These are phyloP conservation scores for Lasiosphaeria miniovina DNA, from an alignment of 495 filamentous ascomycete genomes.

Conservation along the genomic window DNA sequence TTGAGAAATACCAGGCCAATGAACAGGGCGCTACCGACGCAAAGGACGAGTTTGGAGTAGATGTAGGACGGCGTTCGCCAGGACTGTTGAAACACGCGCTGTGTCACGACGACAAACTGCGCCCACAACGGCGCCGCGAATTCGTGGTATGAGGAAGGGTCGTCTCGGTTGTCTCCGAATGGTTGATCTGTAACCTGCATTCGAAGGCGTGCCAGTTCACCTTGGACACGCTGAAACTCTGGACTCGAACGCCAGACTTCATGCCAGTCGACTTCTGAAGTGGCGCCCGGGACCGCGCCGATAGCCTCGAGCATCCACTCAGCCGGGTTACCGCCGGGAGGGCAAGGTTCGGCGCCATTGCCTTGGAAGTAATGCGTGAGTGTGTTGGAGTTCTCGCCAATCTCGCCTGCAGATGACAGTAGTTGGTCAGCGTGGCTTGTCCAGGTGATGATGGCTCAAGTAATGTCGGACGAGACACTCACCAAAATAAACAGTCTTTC, in stretches of 20 bases:
- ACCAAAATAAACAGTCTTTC: conserved; percentile 82
- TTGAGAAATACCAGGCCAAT: conserved; percentile 88
- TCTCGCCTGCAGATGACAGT: conserved; percentile 61
- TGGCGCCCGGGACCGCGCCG: conserved; percentile 78
- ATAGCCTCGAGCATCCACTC: conserved; percentile 97
- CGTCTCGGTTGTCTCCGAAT: conserved; percentile 25
- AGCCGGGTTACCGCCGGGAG: conserved; percentile 74
- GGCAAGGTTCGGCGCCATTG: conserved; percentile 72
- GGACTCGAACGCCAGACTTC: conserved; percentile 72
- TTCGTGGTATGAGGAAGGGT: conserved; percentile 41
- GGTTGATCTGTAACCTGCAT: conserved; percentile 47
- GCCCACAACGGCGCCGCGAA: conserved; percentile 54
- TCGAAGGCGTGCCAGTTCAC: conserved; percentile 68
- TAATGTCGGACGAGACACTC: too few relatives aligned
- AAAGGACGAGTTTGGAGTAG: conserved; percentile 64
- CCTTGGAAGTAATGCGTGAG: conserved; percentile 77
- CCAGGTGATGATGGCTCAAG: too few relatives aligned
- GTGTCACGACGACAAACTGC: conserved; percentile 53
- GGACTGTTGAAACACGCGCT: conserved; percentile 81
- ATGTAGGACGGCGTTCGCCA: conserved; percentile 87
- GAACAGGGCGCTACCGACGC: conserved; percentile 62
- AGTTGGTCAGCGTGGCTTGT: too few relatives aligned
- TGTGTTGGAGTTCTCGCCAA: conserved; percentile 74
- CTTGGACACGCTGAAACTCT: conserved; percentile 65
- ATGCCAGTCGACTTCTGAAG: conserved; percentile 77